Evolutionary conservation across 176 grass and related monocot species (phyloP), one percentile per base, ranked within the genome.

Genomic region (Lolium perenne): DNA sequence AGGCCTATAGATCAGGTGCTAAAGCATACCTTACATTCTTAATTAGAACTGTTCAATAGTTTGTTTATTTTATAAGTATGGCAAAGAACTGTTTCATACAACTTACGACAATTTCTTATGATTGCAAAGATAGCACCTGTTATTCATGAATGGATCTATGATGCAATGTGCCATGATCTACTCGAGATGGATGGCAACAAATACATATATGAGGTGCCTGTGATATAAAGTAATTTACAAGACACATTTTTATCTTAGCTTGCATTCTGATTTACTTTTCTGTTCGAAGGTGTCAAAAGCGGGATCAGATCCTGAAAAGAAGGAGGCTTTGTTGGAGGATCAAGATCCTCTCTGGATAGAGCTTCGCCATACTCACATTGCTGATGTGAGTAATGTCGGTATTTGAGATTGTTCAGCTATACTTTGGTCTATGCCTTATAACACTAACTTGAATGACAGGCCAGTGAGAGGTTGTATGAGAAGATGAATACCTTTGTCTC

Each of bases 101-200:
- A 40, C 81, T 87, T 69, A 87, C 81, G 80, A 70, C 12, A 76
- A 53, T 91, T 91, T 83, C 47, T 46, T 80, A 87, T 91, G 76
- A 62, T 45, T 91, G 76, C n/a, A 83, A 82, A 98, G 97, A 98
- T 98, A 87, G 90, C 97, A 67, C 97, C 97, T 48, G 88, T 95
- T 78, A 98, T 98, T 89, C 97, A 98, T 58, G 97, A 98, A 90
- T 98, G 97, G 97, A 98, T 94, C 38, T 98, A 95, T 74, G 97
- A 98, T 86, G 92, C 93, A 26, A 98, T 98, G 94, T 92, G 90
- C 77, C 97, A 95, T 67, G 97, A 98, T 87, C 88, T 98, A 82
- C 91, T 98, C 1, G 88, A 90, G 74, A 92, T 98, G 91, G 97
- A 95, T 70, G 97, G 97, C 45, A 95, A 90, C 79, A 98, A 95